Evolutionary conservation across 345 rosid species (phyloP).

Genomic region (Brassica napus): Da-Ae NC_063447.1:5625001-5625500

Average conservation of each 20-base stretch:
- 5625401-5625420: neutral
- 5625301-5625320: neutral
- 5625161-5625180: neutral
- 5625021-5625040: no score
- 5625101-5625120: no score
- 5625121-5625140: no score
- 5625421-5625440: neutral
- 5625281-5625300: neutral
- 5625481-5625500: constrained; percentile 7
- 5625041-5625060: no score
- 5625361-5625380: constrained; percentile 26
- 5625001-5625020: no score
- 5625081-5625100: no score
- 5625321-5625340: neutral
- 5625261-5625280: neutral
- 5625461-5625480: neutral
- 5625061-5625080: no score
- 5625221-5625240: neutral
- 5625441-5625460: neutral
- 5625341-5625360: constrained; percentile 22
- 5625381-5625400: constrained; percentile 16
- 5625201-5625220: neutral
- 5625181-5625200: neutral
- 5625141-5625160: no score
- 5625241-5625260: no score